Evolutionary conservation across 495 filamentous ascomycete species (phyloP).

Genomic region (Trichoderma asperelloides): DNA sequence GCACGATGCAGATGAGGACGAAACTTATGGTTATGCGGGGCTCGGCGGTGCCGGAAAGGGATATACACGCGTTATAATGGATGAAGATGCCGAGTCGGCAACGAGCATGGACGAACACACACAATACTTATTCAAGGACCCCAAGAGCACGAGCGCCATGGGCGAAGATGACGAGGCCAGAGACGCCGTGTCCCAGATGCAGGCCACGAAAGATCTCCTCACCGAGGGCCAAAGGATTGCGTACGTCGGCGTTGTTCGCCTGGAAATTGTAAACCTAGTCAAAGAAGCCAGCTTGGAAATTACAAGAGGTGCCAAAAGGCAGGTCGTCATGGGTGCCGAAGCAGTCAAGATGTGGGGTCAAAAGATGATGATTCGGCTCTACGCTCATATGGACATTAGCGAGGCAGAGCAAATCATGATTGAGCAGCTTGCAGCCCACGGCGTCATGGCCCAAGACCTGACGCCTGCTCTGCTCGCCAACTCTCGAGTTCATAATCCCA

Average conservation of each 20-base stretch:
- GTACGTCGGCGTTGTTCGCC: constrained; percentile 80
- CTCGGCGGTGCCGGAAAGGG: constrained; percentile 86
- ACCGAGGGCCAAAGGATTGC: constrained; percentile 95
- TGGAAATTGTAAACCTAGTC: constrained; percentile 71
- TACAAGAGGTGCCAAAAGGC: constrained; percentile 52
- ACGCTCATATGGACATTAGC: constrained; percentile 93
- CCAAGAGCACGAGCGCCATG: constrained; percentile 44
- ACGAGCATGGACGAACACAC: constrained; percentile 98
- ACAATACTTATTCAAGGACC: constrained; percentile 80
- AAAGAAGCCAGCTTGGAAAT: constrained; percentile 51
- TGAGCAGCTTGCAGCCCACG: constrained; percentile 89
- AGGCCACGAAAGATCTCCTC: constrained; percentile 90
- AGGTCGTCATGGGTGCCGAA: constrained; percentile 58
- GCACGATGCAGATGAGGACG: constrained; percentile 59
- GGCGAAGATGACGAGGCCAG: constrained; percentile 65
- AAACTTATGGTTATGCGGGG: constrained; percentile 60
- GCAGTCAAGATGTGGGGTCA: constrained; percentile 91
- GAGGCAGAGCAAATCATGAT: constrained; percentile 95
- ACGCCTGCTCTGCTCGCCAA: constrained; percentile 86
- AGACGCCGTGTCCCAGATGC: constrained; percentile 80
- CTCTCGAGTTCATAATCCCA: constrained; percentile 85
- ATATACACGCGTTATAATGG: constrained; percentile 85
- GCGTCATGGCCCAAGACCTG: constrained; percentile 74
- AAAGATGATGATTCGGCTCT: constrained; percentile 90
- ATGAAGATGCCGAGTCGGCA: constrained; percentile 87